Base-by-base conservation (phyloP, 192 early-diverging fungal genomes). In the Coemansia sp. region DNA sequence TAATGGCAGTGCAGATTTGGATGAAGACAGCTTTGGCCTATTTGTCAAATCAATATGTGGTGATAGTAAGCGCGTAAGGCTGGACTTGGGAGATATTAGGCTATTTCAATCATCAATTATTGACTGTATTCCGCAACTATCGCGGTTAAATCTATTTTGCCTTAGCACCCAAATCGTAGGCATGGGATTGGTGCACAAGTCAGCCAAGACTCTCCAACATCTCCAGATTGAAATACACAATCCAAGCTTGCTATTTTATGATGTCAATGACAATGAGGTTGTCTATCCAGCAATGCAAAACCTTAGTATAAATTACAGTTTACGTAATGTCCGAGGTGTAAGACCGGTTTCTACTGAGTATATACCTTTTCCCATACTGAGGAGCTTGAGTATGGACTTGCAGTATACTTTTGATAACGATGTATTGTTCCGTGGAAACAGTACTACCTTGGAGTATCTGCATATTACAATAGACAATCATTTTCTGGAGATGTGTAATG, bases 381-480 rank as follows among this genome's bases (percentile, higher is more conserved):
- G 13, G 10, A 31, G 45, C 3, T 17, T 65, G 11, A 24, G 24
- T 24, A 24, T 24, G 24, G 24, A 24, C 24, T 24, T 24, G 24
- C 24, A 46, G 39, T 65, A 53, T 24, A 24, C 24, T 15, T 29
- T 27, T 11, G 48, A 65, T 65, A 24, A 1, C 24, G 64, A 65
- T 53, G 13, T 53, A 8, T 17, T 65, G 46, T 55, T 65, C 17
- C 48, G 64, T n/a, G 64, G 64, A 0, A 65, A 65, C 17, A 27
- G 34, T 38, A 31, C 36, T 6, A 65, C 64, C 15, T n/a, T 65
- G 50, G 32, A 53, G 48, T 38, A 38, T 65, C n/a, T 65, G 24
- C 24, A 39, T 7, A 39, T 7, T 39, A 39, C 38, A 11, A 39
- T 39, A 39, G 11, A 11, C 5, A 39, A 39, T 7, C 11, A 39